A percentile compares a stretch with the other conserved stretches of the same genome.
phyloP scores from a whole-genome alignment of 441 rosid species.

The Flueggea neowawraea region DNA sequence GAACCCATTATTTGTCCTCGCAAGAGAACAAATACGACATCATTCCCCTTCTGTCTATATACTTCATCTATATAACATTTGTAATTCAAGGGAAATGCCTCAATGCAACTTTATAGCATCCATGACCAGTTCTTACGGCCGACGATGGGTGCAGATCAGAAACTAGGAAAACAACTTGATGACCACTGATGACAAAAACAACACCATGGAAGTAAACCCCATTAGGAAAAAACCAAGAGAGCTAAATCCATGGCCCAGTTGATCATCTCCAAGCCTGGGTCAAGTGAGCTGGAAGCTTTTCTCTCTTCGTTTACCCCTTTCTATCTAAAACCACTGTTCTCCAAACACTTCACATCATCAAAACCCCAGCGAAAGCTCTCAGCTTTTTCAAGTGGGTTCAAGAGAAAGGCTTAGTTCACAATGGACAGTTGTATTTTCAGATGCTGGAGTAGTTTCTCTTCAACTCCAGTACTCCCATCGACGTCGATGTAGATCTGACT shows the following conservation, averaged over 20 bases:
- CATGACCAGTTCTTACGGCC: no score
- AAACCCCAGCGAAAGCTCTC: constrained; percentile 45
- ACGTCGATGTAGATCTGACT: no score
- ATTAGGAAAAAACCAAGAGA: constrained; percentile 34
- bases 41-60: no score
- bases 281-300: constrained; percentile 50
- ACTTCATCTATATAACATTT: no score
- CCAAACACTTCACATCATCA: constrained; percentile 56
- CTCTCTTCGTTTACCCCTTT: constrained; percentile 39
- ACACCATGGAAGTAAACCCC: constrained; percentile 9
- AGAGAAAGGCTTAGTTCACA: constrained; percentile 42
- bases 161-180: constrained; percentile 6
- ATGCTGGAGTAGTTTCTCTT: constrained; percentile 38
- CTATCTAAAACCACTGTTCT: constrained; percentile 50
- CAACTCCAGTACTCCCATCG: no score
- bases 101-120: no score
- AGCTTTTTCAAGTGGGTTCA: constrained; percentile 63
- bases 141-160: no score
- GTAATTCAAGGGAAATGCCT: no score
- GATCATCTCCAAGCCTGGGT: constrained; percentile 49
- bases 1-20: no score
- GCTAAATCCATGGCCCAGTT: constrained; percentile 50
- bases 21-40: no score
- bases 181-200: background rate
- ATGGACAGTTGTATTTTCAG: constrained; percentile 46